Percentiles rank a stretch among this genome's conserved stretches.
Conservation (phyloP, 2,329 filamentous ascomycete species). For the Claviceps quebecensis region DNA sequence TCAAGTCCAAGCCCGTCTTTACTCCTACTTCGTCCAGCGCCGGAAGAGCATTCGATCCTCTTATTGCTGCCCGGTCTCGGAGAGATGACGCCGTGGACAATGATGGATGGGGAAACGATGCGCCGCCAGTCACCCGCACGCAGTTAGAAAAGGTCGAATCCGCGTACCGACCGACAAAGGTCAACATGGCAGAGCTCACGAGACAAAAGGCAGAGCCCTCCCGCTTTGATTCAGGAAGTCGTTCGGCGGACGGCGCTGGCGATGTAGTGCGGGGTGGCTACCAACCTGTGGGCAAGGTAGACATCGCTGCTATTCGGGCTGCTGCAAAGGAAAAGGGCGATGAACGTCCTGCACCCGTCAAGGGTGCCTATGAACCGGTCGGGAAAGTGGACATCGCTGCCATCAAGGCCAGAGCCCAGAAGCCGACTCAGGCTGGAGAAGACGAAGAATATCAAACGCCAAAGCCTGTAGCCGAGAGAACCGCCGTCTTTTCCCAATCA, state of each 20-base stretch:
- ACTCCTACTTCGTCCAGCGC: slow-evolving; percentile 52
- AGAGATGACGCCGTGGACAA: slow-evolving; percentile 50
- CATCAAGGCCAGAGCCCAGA: slow-evolving; percentile 73
- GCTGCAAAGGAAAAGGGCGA: slow-evolving; percentile 57
- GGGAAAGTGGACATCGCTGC: slow-evolving; percentile 96
- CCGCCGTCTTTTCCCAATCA: slow-evolving; percentile 51
- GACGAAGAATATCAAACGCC: slow-evolving; percentile 24
- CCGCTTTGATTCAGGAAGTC: slow-evolving; percentile 36
- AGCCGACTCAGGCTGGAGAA: slow-evolving; percentile 31
- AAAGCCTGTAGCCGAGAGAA: slow-evolving; percentile 60
- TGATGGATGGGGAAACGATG: slow-evolving; percentile 92
- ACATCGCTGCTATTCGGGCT: slow-evolving; percentile 78
- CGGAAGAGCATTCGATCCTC: slow-evolving; percentile 46
- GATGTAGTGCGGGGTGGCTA: slow-evolving; percentile 78
- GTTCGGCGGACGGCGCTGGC: slow-evolving; percentile 27
- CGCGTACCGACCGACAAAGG: slow-evolving; percentile 89
- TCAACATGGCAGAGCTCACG: slow-evolving; percentile 78
- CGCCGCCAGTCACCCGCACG: slow-evolving; percentile 74
- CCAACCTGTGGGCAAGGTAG: slow-evolving; percentile 92
- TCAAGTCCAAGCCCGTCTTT: slow-evolving; percentile 83
- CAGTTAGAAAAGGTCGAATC: slow-evolving; percentile 84
- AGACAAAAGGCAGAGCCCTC: slow-evolving; percentile 57
- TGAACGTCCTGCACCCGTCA: slow-evolving; percentile 71
- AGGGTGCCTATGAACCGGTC: slow-evolving; percentile 85
- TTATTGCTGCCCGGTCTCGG: slow-evolving; percentile 50